Evolutionary conservation across 1,284 basidiomycete genomes (phyloP), one percentile per base, ranked within the genome.

Genomic region (Sporisorium graminicola): DNA sequence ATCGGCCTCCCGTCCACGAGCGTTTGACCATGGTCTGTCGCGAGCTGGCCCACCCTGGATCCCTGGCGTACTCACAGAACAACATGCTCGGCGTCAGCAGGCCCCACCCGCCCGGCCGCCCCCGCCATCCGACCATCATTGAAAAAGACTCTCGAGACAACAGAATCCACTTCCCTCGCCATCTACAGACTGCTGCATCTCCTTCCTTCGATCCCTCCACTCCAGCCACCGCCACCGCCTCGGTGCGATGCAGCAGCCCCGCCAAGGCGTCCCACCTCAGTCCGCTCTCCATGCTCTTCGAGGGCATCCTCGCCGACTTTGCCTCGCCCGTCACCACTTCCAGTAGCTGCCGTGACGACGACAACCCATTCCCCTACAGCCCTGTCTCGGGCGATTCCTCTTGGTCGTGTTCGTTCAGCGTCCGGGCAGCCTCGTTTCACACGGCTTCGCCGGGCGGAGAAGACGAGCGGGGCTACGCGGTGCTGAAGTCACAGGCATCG

Each of bases 281-380:
- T 22, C 69, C 69, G 5, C 51, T 72, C 0, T 56, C 63, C 18
- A 72, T 72, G 69, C 52, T 72, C 16, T 72, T 55, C n/a, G 69
- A 72, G 20, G 69, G 58, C 13, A 59, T 72, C 18, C 9, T 72
- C 3, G 69, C 69, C 22, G 64, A 72, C 35, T 53, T 37, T 9
- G 16, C 14, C 14, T 22, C 29, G n/a, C 4, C 18, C 3, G 18
- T n/a, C 40, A 20, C 10, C 3, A 18, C 37, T 2, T 18, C 16
- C 10, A 37, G 35, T 13, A 14, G 37, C 14, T 18, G 37, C 16
- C 16, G 37, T 9, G 35, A 53, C 22, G 42, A 29, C 4, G 43
- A 24, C 5, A 12, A 22, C n/a, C 49, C 49, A 5, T 52, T 52
- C 16, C 51, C 51, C 13, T 52, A 52, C 51, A 52, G 51, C 14